Conservation (phyloP, 176 grass and related monocot genomes). For the Thinopyrum elongatum region DNA sequence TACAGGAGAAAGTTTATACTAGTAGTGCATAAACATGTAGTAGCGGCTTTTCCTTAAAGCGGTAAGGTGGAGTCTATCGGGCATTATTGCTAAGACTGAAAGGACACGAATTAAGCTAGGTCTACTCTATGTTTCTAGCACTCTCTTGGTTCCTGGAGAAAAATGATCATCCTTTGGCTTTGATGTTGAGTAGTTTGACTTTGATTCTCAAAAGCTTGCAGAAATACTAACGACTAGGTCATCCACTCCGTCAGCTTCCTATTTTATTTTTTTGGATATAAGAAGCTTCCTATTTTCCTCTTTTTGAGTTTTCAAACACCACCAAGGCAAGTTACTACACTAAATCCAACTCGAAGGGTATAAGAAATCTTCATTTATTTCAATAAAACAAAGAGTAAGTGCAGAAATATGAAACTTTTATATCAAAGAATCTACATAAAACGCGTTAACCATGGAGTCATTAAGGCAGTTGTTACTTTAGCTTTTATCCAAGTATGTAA, state of each 20-base stretch:
- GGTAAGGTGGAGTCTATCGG: constrained; percentile 12
- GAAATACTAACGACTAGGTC: background rate
- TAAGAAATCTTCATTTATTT: too few relatives aligned
- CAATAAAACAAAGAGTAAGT: too few relatives aligned
- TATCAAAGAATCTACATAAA: background rate
- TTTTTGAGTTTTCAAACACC: background rate
- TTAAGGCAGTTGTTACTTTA: too few relatives aligned
- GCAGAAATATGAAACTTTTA: background rate
- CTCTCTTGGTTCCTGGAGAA: background rate
- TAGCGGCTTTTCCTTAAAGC: constrained; percentile 19
- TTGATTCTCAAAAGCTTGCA: background rate
- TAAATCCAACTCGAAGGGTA: too few relatives aligned
- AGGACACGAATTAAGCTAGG: background rate
- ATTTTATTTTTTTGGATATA: background rate
- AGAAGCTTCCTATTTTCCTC: background rate
- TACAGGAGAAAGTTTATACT: constrained; percentile 14
- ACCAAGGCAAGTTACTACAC: too few relatives aligned
- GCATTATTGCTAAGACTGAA: background rate
- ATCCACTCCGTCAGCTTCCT: background rate
- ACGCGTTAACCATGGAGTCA: background rate
- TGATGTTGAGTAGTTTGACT: constrained; percentile 3
- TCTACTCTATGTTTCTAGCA: background rate
- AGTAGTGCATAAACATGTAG: background rate
- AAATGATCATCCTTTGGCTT: constrained; percentile 1
- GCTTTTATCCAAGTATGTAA: too few relatives aligned